phyloP scores from a whole-genome alignment of 805 yeast genomes.

The Debaryomyces castellii region DNA sequence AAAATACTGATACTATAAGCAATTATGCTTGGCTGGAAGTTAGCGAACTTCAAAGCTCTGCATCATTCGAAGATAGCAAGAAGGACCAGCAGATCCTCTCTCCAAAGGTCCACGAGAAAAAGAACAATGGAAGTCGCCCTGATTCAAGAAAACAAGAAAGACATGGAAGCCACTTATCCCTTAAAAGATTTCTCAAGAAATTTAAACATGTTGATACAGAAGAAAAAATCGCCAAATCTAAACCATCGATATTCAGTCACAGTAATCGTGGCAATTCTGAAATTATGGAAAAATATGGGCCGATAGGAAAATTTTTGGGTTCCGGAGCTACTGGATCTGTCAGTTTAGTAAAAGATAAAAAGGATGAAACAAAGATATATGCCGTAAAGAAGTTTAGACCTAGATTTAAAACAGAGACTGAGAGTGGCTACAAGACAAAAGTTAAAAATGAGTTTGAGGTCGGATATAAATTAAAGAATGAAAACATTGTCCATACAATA shows the following conservation, averaged over 20 bases:
- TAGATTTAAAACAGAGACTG: slow-evolving; percentile 59
- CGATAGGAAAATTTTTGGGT: slow-evolving; percentile 70
- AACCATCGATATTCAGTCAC: slow-evolving; percentile 3
- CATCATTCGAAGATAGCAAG: background rate
- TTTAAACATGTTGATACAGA: slow-evolving; percentile 21
- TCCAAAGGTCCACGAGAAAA: background rate
- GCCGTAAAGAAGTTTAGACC: slow-evolving; percentile 88
- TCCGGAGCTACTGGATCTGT: slow-evolving; percentile 96
- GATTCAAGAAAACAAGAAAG: background rate
- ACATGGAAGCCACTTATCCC: slow-evolving; percentile 26
- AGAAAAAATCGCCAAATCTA: slow-evolving; percentile 3
- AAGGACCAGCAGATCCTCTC: background rate
- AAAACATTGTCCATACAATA: slow-evolving; percentile 75
- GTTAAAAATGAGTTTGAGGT: slow-evolving; percentile 81
- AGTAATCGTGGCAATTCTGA: slow-evolving; percentile 20
- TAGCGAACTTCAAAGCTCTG: background rate
- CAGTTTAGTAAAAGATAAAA: slow-evolving; percentile 63
- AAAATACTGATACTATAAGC: background rate
- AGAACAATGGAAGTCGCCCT: background rate
- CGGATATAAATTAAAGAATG: slow-evolving; percentile 72
- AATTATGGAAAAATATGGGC: slow-evolving; percentile 59
- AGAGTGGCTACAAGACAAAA: slow-evolving; percentile 69
- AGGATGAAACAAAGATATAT: slow-evolving; percentile 52
- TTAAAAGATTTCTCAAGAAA: slow-evolving; percentile 56
- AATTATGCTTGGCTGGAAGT: background rate